phyloP scores from a whole-genome alignment of 352 stramenopile species.

The Globisporangium cederbergense region DNA sequence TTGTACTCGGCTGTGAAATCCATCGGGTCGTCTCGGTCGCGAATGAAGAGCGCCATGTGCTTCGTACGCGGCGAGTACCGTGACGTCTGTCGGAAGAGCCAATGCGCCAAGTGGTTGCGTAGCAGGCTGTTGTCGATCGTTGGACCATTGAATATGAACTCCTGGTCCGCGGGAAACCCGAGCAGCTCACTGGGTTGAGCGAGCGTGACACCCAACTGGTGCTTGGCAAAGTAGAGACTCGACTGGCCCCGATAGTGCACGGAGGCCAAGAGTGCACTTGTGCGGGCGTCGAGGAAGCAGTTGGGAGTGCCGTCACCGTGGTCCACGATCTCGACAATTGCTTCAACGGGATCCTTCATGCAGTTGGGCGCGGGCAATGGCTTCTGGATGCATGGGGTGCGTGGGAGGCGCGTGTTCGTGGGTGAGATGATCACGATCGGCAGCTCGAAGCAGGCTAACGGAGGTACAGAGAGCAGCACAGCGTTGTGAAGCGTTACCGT shows the following conservation, averaged over 20 bases:
- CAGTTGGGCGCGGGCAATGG: slow-evolving; percentile 5
- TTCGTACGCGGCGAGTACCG: neutral
- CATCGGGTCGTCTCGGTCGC: neutral
- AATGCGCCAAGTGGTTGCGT: slow-evolving; percentile 1
- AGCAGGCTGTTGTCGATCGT: neutral
- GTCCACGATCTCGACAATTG: slow-evolving; percentile 13
- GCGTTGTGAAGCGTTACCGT: too few species aligned
- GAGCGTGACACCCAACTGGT: neutral
- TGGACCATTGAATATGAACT: neutral
- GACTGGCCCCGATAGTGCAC: slow-evolving; percentile 1
- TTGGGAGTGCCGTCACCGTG: slow-evolving; percentile 3
- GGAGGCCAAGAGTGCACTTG: neutral
- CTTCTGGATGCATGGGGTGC: neutral
- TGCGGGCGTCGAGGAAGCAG: slow-evolving; percentile 4
- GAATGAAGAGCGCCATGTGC: neutral
- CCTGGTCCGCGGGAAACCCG: neutral
- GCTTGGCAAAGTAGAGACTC: neutral
- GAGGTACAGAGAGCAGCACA: neutral
- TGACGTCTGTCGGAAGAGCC: neutral
- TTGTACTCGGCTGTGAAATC: neutral
- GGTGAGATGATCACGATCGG: slow-evolving; percentile 9
- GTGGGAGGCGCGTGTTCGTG: neutral
- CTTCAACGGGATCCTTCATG: slow-evolving; percentile 10
- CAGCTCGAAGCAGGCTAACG: slow-evolving; percentile 3
- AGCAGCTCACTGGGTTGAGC: neutral